Base-by-base conservation (phyloP, 2,329 filamentous ascomycete genomes). In the Hirsutella thompsonii region DNA sequence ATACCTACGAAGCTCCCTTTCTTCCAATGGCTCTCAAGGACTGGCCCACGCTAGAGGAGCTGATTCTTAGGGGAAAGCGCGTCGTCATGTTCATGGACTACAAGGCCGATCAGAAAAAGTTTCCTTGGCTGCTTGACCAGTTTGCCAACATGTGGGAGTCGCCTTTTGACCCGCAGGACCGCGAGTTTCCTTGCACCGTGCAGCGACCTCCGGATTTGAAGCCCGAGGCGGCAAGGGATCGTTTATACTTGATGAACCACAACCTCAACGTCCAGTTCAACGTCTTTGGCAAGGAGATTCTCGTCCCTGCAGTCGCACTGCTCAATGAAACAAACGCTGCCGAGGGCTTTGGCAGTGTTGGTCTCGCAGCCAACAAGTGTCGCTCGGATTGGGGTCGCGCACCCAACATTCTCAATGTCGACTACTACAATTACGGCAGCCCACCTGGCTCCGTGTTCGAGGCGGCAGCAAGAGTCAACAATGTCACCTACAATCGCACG, bases 81-180 rank as follows among this genome's bases (percentile, higher is more conserved):
- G 80, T 84, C 2, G 71, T 93, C 47, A 72, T 92, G 59, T 87
- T 92, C 62, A 73, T 93, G 63, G 87, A 93, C 63, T 93, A 93
- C 65, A 68, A 81, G 48, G 84, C 87, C 48, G 79, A 94, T 57
- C 83, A 93, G 61, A 75, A 69, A 1, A 69, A 71, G 18, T 81
- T 86, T 16, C 87, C 89, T 0, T 95, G 86, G 76, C 72, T 94
- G 34, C 69, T 94, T 33, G 85, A 94, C 58, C 72, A 95, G 60
- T 95, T 94, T 64, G 75, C 74, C 5, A 83, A 94, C 55, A 74
- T 93, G 63, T 94, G 85, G 84, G 86, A 95, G 64, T 90, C 88
- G 1, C 84, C 85, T 0, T 95, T 94, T 56, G 84, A 87, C 40
- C 87, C 77, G 3, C 54, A 60, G 14, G 58, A 77, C 54, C 62